Evolutionary conservation across 768 basidiomycete species (phyloP).

Genomic region (Boletus fagicola): DNA sequence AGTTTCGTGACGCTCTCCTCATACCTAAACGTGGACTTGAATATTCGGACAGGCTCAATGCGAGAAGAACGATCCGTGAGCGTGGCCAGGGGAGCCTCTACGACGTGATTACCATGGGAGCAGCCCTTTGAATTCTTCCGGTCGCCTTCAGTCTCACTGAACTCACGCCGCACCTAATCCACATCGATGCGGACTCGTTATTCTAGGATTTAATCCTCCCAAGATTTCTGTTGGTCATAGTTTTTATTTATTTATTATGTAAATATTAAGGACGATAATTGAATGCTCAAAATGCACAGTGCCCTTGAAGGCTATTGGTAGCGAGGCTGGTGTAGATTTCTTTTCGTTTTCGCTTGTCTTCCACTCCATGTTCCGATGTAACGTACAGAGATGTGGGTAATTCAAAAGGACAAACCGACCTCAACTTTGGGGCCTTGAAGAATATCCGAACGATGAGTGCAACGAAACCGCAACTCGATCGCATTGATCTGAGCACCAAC

Average conservation of each 20-base stretch:
- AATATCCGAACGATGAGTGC: too few species aligned
- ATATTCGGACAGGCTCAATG: too few species aligned
- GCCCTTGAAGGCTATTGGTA: neutral
- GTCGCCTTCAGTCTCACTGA: neutral
- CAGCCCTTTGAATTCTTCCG: neutral
- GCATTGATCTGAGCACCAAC: slow-evolving; percentile 6
- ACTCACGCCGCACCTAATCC: neutral
- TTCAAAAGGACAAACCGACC: too few species aligned
- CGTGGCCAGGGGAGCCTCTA: too few species aligned
- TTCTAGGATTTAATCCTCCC: neutral
- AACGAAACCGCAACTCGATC: neutral
- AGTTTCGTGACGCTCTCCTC: too few species aligned
- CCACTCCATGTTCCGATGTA: neutral
- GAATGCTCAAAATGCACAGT: neutral
- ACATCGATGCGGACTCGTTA: neutral
- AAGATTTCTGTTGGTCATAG: too few species aligned
- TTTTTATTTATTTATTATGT: too few species aligned
- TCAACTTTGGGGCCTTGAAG: too few species aligned
- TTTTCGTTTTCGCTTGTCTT: neutral
- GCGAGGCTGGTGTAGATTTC: neutral
- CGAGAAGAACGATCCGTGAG: too few species aligned
- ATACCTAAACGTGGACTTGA: too few species aligned
- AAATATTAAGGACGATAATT: too few species aligned
- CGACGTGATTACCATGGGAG: neutral
- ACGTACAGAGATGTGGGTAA: too few species aligned